These are phyloP conservation scores for Fusarium staphyleae DNA, from an alignment of 2,329 filamentous ascomycete species.

Conservation along the genomic window DNA sequence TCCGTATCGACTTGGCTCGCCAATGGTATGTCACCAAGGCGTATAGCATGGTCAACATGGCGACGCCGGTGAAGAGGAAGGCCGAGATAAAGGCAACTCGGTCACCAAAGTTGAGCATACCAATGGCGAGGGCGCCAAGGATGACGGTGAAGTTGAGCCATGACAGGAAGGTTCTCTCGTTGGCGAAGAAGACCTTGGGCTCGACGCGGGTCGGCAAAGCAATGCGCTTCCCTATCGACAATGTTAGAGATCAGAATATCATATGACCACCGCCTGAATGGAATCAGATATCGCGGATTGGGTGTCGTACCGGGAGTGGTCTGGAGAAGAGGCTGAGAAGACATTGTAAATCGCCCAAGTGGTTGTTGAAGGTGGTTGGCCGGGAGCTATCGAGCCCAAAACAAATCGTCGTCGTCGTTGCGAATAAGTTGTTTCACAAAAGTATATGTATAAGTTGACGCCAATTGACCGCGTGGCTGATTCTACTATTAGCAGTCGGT, in stretches of 20 bases:
- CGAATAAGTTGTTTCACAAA: not conserved
- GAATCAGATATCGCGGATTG: constrained; percentile 34
- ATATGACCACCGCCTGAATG: not conserved
- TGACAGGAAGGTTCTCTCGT: constrained; percentile 98
- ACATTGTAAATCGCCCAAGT: constrained; percentile 67
- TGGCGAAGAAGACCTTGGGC: constrained; percentile 99
- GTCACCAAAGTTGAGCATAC: constrained; percentile 98
- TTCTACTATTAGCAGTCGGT: constrained; percentile 8
- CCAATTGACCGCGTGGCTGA: constrained; percentile 7
- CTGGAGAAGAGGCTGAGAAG: constrained; percentile 93
- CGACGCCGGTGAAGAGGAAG: constrained; percentile 91
- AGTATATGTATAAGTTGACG: not conserved
- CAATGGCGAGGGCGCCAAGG: constrained; percentile 93
- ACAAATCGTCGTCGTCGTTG: not conserved
- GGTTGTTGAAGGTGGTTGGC: constrained; percentile 18
- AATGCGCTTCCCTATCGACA: constrained; percentile 87
- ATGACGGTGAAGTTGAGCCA: constrained; percentile 99
- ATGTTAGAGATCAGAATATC: constrained; percentile 23
- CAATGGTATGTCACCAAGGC: constrained; percentile 96
- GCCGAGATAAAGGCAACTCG: constrained; percentile 92
- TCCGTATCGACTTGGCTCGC: constrained; percentile 90
- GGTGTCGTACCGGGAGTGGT: constrained; percentile 79
- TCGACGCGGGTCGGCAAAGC: constrained; percentile 97
- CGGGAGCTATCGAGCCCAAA: constrained; percentile 2
- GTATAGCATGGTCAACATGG: constrained; percentile 95